Conservation (phyloP, 768 basidiomycete species). For the Pisolithus microcarpus region DNA sequence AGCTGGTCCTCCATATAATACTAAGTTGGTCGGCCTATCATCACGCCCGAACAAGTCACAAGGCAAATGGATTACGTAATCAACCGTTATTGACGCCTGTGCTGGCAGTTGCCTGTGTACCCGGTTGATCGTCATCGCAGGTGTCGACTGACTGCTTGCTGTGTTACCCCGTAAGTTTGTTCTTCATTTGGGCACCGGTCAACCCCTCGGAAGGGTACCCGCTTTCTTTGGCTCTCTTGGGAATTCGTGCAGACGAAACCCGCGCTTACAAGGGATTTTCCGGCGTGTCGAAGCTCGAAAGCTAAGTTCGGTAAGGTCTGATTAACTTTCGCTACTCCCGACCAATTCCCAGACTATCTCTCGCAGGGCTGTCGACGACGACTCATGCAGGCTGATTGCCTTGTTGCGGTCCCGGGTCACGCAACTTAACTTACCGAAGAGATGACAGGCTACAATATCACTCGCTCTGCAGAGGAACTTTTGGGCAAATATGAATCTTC, state of each 20-base stretch:
- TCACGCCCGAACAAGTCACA: no score
- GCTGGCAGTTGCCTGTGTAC: not conserved
- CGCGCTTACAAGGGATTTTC: not conserved
- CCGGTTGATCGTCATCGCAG: conserved; percentile 8
- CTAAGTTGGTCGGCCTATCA: no score
- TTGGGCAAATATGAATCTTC: conserved; percentile 48
- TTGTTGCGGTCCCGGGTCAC: conserved; percentile 1
- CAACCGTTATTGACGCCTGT: not conserved
- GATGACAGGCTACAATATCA: conserved; percentile 72
- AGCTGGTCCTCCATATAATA: conserved; percentile 31
- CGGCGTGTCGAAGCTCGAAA: not conserved
- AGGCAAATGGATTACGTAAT: conserved; percentile 17
- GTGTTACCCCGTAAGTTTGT: not conserved
- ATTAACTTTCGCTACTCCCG: not conserved
- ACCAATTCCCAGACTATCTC: not conserved
- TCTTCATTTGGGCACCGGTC: not conserved
- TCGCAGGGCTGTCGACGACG: not conserved
- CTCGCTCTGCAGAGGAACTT: conserved; percentile 54
- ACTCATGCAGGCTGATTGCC: conserved; percentile 2
- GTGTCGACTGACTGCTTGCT: not conserved
- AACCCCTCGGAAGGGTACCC: not conserved
- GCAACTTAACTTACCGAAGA: conserved; percentile 6
- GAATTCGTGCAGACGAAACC: no score
- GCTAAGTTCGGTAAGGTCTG: not conserved
- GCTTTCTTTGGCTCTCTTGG: not conserved